Conservation (phyloP, 805 yeast genomes). For the Saccharomyces jurei region DNA sequence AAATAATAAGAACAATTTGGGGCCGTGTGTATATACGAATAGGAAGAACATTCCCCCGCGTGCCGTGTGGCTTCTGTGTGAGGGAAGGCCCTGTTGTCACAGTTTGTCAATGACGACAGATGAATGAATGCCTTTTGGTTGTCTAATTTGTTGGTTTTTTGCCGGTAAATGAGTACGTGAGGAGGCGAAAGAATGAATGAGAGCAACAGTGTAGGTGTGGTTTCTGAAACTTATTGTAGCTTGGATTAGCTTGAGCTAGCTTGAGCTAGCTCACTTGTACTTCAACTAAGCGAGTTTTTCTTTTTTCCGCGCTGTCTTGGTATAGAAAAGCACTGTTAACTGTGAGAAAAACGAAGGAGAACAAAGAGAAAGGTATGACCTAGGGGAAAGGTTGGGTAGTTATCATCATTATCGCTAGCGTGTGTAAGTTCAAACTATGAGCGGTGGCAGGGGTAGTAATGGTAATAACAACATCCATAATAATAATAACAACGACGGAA, state of each 20-base stretch:
- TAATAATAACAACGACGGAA: neutral
- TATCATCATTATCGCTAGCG: neutral
- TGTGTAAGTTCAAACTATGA: neutral
- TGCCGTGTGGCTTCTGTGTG: neutral
- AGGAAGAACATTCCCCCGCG: neutral
- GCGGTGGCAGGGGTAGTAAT: conserved; percentile 1
- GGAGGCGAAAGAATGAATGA: neutral
- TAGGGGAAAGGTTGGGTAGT: neutral
- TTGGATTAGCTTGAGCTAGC: neutral
- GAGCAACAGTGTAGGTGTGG: neutral
- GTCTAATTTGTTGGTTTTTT: neutral
- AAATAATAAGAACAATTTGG: neutral
- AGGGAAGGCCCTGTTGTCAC: neutral
- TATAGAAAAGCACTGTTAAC: neutral
- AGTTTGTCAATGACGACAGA: neutral
- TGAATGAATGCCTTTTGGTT: neutral
- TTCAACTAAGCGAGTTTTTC: neutral
- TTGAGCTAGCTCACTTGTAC: too few species aligned
- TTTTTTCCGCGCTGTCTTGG: neutral
- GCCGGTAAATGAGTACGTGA: neutral
- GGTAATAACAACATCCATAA: neutral
- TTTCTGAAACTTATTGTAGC: neutral
- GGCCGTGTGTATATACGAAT: neutral
- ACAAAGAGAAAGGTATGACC: neutral
- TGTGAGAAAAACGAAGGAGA: neutral